These are phyloP conservation scores for Calocybe indica DNA, from an alignment of 768 basidiomycete species.

Conservation along the genomic window DNA sequence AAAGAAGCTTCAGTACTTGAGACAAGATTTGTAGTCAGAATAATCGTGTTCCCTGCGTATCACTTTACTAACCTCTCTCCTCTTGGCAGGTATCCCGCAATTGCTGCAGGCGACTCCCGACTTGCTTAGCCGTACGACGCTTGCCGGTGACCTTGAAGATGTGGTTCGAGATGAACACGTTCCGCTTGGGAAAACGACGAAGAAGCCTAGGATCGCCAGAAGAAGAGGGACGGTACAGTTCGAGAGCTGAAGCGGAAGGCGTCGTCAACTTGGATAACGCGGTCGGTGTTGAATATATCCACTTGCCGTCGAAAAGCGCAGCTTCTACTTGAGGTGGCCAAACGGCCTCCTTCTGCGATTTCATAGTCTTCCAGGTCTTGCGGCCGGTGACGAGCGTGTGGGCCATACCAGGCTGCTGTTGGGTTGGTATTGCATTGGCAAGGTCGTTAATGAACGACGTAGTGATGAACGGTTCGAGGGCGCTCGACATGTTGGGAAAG, in stretches of 20 bases:
- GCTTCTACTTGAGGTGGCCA: conserved; percentile 62
- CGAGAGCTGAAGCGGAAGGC: conserved; percentile 34
- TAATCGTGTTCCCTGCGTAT: background rate
- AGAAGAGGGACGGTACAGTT: conserved; percentile 48
- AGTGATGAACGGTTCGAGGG: conserved; percentile 9
- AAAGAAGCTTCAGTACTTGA: conserved; percentile 18
- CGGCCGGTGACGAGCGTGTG: conserved; percentile 37
- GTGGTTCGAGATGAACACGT: conserved; percentile 60
- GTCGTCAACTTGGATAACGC: conserved; percentile 1
- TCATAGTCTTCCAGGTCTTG: conserved; percentile 54
- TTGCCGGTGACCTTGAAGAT: conserved; percentile 51
- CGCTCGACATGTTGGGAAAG: conserved; percentile 2
- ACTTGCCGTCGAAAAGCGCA: conserved; percentile 53
- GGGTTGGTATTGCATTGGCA: conserved; percentile 7
- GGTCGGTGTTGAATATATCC: background rate
- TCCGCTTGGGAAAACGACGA: conserved; percentile 60
- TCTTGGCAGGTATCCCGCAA: conserved; percentile 57
- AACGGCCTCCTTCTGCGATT: conserved; percentile 45
- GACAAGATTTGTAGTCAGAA: background rate
- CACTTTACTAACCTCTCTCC: conserved; percentile 40
- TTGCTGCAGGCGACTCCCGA: conserved; percentile 66
- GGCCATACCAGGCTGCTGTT: conserved; percentile 8
- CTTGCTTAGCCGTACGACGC: conserved; percentile 59
- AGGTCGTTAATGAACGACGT: conserved; percentile 14
- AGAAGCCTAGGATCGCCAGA: conserved; percentile 46